Base-by-base conservation (phyloP, 2,329 filamentous ascomycete species). In the Aureobasidium sp. region DNA sequence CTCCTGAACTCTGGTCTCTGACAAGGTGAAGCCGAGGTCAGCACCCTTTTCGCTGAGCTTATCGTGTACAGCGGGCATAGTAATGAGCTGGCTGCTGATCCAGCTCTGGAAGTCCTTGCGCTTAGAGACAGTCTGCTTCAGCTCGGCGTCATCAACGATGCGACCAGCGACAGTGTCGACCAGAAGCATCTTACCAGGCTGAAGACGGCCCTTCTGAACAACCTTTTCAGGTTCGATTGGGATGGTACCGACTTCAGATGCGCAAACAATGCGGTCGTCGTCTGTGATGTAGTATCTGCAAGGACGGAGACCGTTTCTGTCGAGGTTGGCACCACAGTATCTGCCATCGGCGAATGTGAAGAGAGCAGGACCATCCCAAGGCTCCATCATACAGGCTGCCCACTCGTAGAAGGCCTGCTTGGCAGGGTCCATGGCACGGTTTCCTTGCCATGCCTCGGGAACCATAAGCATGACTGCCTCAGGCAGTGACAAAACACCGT, bases 381-480 rank as follows among this genome's bases (percentile, higher is more conserved):
- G 92, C 80, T 97, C 93, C 93, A 97, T 97, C 81, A 96, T 89
- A 76, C 93, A 97, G 67, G 91, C 92, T 70, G 93, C 93, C 91
- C 93, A 97, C 76, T 97, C 92, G 78, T 97, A 97, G 78, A 97
- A 97, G 57, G 93, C 93, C 63, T 92, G 90, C 79, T 97, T 97
- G 71, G 90, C 89, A 62, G 91, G 90, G 70, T 97, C 92, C 88
- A 97, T 96, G 64, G 86, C 81, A 41, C 86, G 80, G 76, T 97
- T 97, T 65, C 92, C 93, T 77, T 97, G 91, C 93, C 93, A 97
- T 64, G 93, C 93, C 78, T 97, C 93, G 26, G 93, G 93, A 55
- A 97, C 90, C 92, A 97, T 96, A 70, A 97, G 84, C 93, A 97
- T 97, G 69, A 97, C 90, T 56, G 93, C 93, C 76, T 97, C 93